Conservation (phyloP, 179 eudicot genomes). For the Vitellaria paradoxa region DNA sequence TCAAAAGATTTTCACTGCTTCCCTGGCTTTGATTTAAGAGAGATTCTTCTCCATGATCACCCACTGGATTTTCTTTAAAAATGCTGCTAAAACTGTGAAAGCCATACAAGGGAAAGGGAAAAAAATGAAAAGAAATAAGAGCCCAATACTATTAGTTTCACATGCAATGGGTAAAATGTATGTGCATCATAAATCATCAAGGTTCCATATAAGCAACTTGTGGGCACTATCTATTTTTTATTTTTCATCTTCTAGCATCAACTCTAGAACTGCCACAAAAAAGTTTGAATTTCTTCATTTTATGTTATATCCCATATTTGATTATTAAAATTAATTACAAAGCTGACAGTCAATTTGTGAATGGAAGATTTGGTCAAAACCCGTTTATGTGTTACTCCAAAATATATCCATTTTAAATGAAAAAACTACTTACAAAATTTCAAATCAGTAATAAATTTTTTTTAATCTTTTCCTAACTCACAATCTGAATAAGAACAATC, state of each 20-base stretch:
- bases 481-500: too few species aligned
- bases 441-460: too few species aligned
- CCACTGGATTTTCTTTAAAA: constrained; percentile 32
- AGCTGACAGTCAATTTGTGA: not conserved
- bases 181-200: not conserved
- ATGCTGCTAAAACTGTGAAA: constrained; percentile 21
- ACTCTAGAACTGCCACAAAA: not conserved
- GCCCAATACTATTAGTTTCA: not conserved
- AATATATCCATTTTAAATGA: too few species aligned
- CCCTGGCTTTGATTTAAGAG: constrained; percentile 20
- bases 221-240: not conserved
- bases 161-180: not conserved
- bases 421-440: too few species aligned
- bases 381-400: too few species aligned
- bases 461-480: too few species aligned
- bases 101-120: not conserved
- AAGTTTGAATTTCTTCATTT: not conserved
- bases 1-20: constrained; percentile 36
- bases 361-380: too few species aligned
- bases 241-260: not conserved
- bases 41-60: constrained; percentile 25
- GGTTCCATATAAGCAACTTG: not conserved
- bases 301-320: not conserved
- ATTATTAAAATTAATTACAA: too few species aligned
- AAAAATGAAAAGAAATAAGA: not conserved